Conservation (phyloP, 495 filamentous ascomycete genomes). For the Thermochaetoides thermophila region DNA sequence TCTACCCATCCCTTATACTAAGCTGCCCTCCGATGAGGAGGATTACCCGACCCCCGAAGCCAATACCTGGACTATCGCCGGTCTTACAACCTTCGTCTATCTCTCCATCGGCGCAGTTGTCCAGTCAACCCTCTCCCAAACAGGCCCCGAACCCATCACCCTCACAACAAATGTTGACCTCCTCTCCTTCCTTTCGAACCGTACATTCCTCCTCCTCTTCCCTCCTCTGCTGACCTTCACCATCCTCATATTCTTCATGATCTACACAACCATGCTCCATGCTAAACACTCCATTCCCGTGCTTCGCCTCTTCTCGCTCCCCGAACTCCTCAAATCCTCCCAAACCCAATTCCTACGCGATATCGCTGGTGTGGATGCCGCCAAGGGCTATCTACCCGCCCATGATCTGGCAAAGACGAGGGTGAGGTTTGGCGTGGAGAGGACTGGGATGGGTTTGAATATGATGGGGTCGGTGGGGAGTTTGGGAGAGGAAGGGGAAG, state of each 20-base stretch:
- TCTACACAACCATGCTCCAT: slow-evolving; percentile 7
- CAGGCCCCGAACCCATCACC: not conserved
- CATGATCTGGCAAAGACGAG: slow-evolving; percentile 8
- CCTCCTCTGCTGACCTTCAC: slow-evolving; percentile 7
- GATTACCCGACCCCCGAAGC: not conserved
- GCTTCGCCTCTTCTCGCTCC: slow-evolving; percentile 7
- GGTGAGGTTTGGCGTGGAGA: slow-evolving; percentile 13
- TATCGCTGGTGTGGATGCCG: slow-evolving; percentile 11
- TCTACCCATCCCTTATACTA: slow-evolving; percentile 9
- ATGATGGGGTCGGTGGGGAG: slow-evolving; percentile 8
- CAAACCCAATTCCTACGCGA: slow-evolving; percentile 14
- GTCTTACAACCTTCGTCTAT: slow-evolving; percentile 13
- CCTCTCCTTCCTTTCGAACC: not conserved
- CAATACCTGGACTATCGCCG: slow-evolving; percentile 15
- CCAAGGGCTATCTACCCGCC: slow-evolving; percentile 14
- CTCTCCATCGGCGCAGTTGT: slow-evolving; percentile 16
- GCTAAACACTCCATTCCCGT: slow-evolving; percentile 10
- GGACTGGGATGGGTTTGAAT: slow-evolving; percentile 3
- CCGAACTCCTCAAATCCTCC: slow-evolving; percentile 16
- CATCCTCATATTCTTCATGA: not conserved
- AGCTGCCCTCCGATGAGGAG: not conserved
- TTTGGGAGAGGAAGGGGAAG: not conserved
- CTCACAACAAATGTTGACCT: slow-evolving; percentile 3
- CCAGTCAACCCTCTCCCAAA: slow-evolving; percentile 9
- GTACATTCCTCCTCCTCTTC: slow-evolving; percentile 8